Base-by-base conservation (phyloP, 2,329 filamentous ascomycete genomes). In the Colletotrichum sp. region DNA sequence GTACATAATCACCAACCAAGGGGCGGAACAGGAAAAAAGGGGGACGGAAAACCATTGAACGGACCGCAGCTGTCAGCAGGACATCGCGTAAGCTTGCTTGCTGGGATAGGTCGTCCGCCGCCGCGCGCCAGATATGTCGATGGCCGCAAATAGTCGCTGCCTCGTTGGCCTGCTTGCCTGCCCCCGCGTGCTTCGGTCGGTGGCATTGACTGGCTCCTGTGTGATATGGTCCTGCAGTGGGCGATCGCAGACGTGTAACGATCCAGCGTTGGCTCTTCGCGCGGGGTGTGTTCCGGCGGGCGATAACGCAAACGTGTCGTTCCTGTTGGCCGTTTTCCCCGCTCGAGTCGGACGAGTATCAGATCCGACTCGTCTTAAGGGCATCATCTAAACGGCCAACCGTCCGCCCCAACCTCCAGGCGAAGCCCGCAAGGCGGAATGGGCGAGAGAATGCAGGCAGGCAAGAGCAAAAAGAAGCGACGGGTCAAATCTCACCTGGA, bases 401-500 rank as follows among this genome's bases (percentile, higher is more conserved):
- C 36, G 48, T 36, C 15, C 27, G 39, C 67, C 57, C 19, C 19
- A 30, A 5, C n/a, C 3, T 22, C 19, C 28, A 32, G 57, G 57
- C 28, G 59, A 28, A 34, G 19, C 30, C 15, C 9, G 39, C 39
- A 48, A 48, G 39, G 19, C 39, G 39, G 9, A 12, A 48, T n/a
- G 19, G 19, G 19, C 30, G 15, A 28, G 27, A 61, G 32, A 39
- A 57, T 59, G 27, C 36, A 73, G n/a, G 44, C 71, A 39, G 44
- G 36, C 44, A 34, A 28, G 8, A 34, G 39, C 27, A 36, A 73
- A 52, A 52, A n/a, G n/a, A 75, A 63, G 55, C 73, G 70, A 75
- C 64, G 70, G 73, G 64, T 75, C 73, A 73, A 68, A 68, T 75
- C 73, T 75, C 73, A 75, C 64, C 70, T 36, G 16, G 57, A 64